A percentile compares a stretch with the other conserved stretches of the same genome.
Conservation (phyloP, 495 filamentous ascomycete genomes). For the Neurospora sp. region DNA sequence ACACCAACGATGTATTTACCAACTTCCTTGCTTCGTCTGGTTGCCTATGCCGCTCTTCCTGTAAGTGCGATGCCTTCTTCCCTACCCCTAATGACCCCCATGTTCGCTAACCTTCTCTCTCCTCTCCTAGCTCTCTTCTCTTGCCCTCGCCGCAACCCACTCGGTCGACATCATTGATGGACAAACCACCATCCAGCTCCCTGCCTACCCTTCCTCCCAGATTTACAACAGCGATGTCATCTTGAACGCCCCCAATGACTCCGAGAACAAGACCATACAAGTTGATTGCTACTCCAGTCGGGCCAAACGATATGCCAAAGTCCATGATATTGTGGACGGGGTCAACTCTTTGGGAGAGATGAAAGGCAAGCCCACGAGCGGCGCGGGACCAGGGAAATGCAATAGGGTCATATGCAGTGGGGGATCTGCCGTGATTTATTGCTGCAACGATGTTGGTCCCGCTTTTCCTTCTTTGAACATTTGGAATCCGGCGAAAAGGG, state of each 20-base stretch:
- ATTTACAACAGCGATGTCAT: not conserved
- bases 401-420: not conserved
- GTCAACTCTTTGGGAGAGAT: not conserved
- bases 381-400: not conserved
- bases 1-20: not conserved
- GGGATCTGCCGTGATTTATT: not conserved
- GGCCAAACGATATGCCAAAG: not conserved
- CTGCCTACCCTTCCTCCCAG: not conserved
- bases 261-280: not conserved
- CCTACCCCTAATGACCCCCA: not conserved
- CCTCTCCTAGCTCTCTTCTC: not conserved
- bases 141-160: not conserved
- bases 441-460: not conserved
- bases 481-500: not conserved
- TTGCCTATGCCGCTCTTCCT: not conserved
- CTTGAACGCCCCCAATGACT: not conserved
- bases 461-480: not conserved
- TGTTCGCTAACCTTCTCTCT: not conserved
- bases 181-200: fast-evolving
- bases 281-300: not conserved
- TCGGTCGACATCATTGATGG: not conserved
- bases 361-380: not conserved
- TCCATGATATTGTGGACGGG: fast-evolving
- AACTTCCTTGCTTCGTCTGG: not conserved
- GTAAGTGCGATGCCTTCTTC: not conserved